Percentiles rank a stretch among this genome's conserved stretches.
phyloP scores from a whole-genome alignment of 2,329 filamentous ascomycete species.

The Beauveria pseudobassiana region DNA sequence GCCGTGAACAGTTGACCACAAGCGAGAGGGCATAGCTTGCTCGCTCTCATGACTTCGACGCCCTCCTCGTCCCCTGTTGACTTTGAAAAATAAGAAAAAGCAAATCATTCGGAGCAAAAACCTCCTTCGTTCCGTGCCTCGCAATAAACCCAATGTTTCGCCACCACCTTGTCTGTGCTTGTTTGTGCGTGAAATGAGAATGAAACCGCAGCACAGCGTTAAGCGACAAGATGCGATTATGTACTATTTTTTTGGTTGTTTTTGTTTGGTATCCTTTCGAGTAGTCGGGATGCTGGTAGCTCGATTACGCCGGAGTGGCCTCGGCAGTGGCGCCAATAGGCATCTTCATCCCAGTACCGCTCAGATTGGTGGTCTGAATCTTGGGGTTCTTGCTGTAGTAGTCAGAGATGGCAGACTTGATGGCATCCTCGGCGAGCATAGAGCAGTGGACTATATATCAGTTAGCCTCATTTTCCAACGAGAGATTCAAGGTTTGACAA shows the following conservation, averaged over 20 bases:
- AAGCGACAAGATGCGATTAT: not conserved
- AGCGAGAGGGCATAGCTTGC: not conserved
- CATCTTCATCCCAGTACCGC: conserved; percentile 52
- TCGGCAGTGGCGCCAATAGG: conserved; percentile 45
- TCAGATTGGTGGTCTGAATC: conserved; percentile 60
- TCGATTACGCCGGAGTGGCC: conserved; percentile 14
- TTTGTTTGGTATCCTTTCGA: not conserved
- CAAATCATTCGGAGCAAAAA: not conserved
- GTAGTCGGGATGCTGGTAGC: not conserved
- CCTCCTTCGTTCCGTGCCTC: not conserved
- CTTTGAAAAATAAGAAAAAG: not conserved
- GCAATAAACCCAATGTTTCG: not conserved
- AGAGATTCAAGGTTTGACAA: not conserved
- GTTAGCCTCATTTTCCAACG: conserved; percentile 20
- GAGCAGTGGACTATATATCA: conserved; percentile 67
- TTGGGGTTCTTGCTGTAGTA: conserved; percentile 70
- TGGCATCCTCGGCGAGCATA: conserved; percentile 86
- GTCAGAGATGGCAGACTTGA: conserved; percentile 83
- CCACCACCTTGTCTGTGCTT: not conserved
- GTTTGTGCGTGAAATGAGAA: not conserved
- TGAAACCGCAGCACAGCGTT: not conserved
- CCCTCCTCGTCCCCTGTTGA: not conserved
- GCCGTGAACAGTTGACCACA: not conserved
- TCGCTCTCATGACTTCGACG: not conserved
- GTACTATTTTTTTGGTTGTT: not conserved